These are phyloP conservation scores for Tetrapisispora fleetii DNA, from an alignment of 805 yeast genomes.

Conservation along the genomic window DNA sequence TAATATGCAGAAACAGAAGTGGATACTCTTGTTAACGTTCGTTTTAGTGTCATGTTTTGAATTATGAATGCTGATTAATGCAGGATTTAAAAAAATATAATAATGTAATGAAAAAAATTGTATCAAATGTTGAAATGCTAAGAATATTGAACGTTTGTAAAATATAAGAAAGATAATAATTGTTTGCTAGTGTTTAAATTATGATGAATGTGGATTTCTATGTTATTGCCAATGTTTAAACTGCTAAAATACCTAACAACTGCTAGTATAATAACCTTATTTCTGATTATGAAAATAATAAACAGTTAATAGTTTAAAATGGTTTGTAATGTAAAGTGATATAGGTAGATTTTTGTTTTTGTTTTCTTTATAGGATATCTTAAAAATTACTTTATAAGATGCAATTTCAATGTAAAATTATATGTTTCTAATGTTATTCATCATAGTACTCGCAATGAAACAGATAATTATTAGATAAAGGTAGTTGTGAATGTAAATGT, in stretches of 20 bases:
- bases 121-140: background rate
- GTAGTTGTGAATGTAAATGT: too few relatives aligned
- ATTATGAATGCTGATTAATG: background rate
- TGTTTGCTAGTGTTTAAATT: too few relatives aligned
- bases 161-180: background rate
- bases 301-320: too few relatives aligned
- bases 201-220: background rate
- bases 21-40: conserved; percentile 19
- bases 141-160: background rate
- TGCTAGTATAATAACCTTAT: background rate
- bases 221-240: background rate
- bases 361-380: too few relatives aligned
- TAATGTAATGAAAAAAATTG: background rate
- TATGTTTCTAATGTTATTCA: too few relatives aligned
- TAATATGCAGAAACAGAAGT: conserved; percentile 17
- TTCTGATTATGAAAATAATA: background rate
- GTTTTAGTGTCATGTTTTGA: conserved; percentile 4
- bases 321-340: background rate
- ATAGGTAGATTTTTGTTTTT: too few relatives aligned
- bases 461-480: too few relatives aligned
- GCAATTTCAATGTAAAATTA: too few relatives aligned
- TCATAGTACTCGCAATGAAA: too few relatives aligned
- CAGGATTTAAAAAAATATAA: background rate
- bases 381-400: too few relatives aligned
- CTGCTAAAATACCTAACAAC: background rate